Evolutionary conservation across 495 filamentous ascomycete species (phyloP).

Genomic region (Neurospora sp.): DNA sequence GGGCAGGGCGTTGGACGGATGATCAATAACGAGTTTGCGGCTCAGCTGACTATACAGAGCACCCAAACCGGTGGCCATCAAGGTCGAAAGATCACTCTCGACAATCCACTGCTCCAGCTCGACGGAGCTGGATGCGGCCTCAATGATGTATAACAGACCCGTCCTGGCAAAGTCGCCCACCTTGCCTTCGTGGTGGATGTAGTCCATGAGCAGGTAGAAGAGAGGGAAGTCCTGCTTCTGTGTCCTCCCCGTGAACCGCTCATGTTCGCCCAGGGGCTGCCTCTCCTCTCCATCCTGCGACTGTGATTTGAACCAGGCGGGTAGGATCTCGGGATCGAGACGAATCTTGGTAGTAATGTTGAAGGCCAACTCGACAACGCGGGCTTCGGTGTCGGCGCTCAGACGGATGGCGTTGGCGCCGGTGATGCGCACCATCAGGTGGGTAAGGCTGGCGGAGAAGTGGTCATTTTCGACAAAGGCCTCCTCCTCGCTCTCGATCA

Average conservation of each 20-base stretch:
- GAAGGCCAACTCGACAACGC: constrained; percentile 85
- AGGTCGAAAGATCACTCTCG: constrained; percentile 87
- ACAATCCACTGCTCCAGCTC: constrained; percentile 90
- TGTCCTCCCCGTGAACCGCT: constrained; percentile 73
- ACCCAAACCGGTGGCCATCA: constrained; percentile 94
- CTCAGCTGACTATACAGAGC: constrained; percentile 95
- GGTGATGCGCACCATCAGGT: constrained; percentile 59
- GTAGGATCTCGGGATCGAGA: constrained; percentile 69
- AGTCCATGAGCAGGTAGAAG: constrained; percentile 90
- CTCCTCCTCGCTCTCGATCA: constrained; percentile 94
- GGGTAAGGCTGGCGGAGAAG: constrained; percentile 77
- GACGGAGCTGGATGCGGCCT: constrained; percentile 73
- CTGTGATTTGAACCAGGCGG: constrained; percentile 72
- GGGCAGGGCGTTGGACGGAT: constrained; percentile 55
- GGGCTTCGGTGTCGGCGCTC: constrained; percentile 61
- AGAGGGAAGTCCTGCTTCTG: constrained; percentile 91
- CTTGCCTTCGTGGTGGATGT: constrained; percentile 86
- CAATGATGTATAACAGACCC: constrained; percentile 89
- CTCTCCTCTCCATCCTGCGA: constrained; percentile 34
- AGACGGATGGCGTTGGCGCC: constrained; percentile 50
- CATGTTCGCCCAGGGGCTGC: constrained; percentile 30
- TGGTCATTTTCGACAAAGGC: constrained; percentile 74
- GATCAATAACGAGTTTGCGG: constrained; percentile 55
- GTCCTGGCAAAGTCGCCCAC: constrained; percentile 97
- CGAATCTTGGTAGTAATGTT: constrained; percentile 91